A percentile compares a stretch with the other conserved stretches of the same genome.
Evolutionary conservation across 2,329 filamentous ascomycete genomes (phyloP).

Genomic region (Onygenales sp.): DNA sequence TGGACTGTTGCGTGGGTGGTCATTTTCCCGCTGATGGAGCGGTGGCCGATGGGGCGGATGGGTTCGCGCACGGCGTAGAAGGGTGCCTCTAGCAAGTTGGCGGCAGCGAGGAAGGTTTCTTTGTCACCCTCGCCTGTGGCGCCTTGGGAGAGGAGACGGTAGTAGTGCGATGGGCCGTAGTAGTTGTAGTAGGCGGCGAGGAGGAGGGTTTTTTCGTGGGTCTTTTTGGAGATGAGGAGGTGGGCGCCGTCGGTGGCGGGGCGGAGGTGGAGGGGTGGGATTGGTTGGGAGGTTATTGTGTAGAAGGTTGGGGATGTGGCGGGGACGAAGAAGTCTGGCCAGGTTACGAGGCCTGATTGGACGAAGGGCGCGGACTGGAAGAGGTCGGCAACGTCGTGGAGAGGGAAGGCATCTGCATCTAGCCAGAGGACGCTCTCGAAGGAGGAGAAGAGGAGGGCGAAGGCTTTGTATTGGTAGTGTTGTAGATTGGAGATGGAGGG

Average conservation of each 20-base stretch:
- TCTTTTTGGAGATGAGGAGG: constrained; percentile 35
- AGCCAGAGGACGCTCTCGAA: constrained; percentile 42
- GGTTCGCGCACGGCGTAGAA: constrained; percentile 34
- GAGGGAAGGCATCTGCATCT: constrained; percentile 39
- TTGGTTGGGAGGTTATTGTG: constrained; percentile 24
- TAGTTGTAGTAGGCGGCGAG: constrained; percentile 43
- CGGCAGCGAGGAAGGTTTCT: constrained; percentile 41
- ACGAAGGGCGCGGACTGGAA: constrained; percentile 35
- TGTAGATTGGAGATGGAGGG: constrained; percentile 13
- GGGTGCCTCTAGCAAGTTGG: constrained; percentile 27
- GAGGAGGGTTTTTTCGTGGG: constrained; percentile 33
- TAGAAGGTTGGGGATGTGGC: constrained; percentile 31
- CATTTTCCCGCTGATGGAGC: constrained; percentile 16
- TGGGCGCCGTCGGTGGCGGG: constrained; percentile 36
- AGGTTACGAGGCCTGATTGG: constrained; percentile 33
- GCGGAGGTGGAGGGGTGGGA: constrained; percentile 13
- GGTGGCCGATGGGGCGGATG: constrained; percentile 25
- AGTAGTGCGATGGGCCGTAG: constrained; percentile 37
- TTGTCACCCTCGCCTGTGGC: constrained; percentile 42
- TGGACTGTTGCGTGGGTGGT: constrained; percentile 31
- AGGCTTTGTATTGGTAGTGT: constrained; percentile 40
- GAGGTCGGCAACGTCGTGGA: constrained; percentile 32
- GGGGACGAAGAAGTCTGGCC: constrained; percentile 40
- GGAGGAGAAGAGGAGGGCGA: constrained; percentile 41
- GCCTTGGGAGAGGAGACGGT: constrained; percentile 37